phyloP scores from a whole-genome alignment of 208 protist species.

The Trypanosoma avium region DNA sequence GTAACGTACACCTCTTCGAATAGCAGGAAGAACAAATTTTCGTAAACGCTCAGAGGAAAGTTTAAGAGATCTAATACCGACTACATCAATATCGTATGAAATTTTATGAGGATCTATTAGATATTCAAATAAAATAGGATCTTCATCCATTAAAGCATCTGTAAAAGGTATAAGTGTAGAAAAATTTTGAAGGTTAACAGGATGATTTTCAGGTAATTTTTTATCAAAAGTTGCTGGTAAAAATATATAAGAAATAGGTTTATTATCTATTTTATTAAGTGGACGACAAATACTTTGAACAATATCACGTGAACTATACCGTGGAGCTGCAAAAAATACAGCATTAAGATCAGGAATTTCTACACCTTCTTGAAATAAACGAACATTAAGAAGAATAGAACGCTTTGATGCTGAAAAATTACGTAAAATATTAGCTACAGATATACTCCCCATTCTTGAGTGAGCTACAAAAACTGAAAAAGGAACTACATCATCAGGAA shows the following conservation, averaged over 20 bases:
- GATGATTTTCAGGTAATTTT: slow-evolving; percentile 38
- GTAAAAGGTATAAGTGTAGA: slow-evolving; percentile 78
- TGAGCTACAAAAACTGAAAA: slow-evolving; percentile 67
- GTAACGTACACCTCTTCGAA: slow-evolving; percentile 75
- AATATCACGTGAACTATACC: slow-evolving; percentile 81
- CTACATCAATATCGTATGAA: slow-evolving; percentile 68
- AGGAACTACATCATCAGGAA: slow-evolving; percentile 40
- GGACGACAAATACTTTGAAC: slow-evolving; percentile 83
- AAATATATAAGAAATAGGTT: slow-evolving; percentile 68
- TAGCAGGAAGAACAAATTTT: slow-evolving; percentile 65
- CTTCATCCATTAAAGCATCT: slow-evolving; percentile 83
- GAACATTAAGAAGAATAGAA: slow-evolving; percentile 66
- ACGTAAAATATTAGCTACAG: slow-evolving; percentile 40
- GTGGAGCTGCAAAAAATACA: slow-evolving; percentile 76
- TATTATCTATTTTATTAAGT: slow-evolving; percentile 57
- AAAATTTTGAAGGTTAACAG: slow-evolving; percentile 73
- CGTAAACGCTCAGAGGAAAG: slow-evolving; percentile 56
- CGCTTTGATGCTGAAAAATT: slow-evolving; percentile 42
- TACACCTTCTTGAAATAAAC: slow-evolving; percentile 78
- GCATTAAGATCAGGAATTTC: slow-evolving; percentile 78
- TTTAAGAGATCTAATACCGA: slow-evolving; percentile 62
- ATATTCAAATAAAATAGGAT: slow-evolving; percentile 76
- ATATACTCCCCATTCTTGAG: slow-evolving; percentile 51
- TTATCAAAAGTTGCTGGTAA: slow-evolving; percentile 65
- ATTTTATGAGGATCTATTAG: slow-evolving; percentile 78